phyloP scores from a whole-genome alignment of 2,329 filamentous ascomycete species.

The Fusarium buharicum region DNA sequence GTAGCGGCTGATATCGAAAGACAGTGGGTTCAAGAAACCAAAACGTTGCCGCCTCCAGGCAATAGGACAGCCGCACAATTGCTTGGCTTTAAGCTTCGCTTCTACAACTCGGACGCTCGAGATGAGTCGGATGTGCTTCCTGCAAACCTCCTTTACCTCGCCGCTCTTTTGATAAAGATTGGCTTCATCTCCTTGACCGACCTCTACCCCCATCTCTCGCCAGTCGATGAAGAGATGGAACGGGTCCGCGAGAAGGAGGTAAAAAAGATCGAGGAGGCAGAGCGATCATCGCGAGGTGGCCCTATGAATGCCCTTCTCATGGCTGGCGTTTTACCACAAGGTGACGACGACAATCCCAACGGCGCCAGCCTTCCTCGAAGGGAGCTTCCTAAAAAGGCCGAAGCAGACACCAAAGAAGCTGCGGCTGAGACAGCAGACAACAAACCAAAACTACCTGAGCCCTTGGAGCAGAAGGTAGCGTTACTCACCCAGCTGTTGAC shows the following conservation, averaged over 20 bases:
- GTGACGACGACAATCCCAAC: constrained; percentile 74
- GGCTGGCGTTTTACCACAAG: constrained; percentile 79
- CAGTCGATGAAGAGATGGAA: constrained; percentile 84
- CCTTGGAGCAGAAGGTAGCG: constrained; percentile 86
- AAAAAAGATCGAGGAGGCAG: constrained; percentile 82
- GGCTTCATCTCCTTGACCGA: constrained; percentile 94
- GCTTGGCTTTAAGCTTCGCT: constrained; percentile 95
- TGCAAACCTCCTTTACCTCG: constrained; percentile 91
- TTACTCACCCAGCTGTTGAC: constrained; percentile 86
- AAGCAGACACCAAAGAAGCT: constrained; percentile 62
- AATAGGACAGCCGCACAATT: constrained; percentile 94
- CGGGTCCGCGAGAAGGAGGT: constrained; percentile 74
- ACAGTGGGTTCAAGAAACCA: constrained; percentile 83
- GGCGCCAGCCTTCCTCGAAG: constrained; percentile 57
- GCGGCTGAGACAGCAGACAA: constrained; percentile 57
- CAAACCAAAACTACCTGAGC: constrained; percentile 71
- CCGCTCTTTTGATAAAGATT: constrained; percentile 93
- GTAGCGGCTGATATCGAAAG: constrained; percentile 66
- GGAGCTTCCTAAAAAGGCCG: constrained; percentile 63
- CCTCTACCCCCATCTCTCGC: constrained; percentile 91
- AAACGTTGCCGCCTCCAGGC: constrained; percentile 82
- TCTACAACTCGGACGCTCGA: constrained; percentile 85
- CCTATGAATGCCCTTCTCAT: constrained; percentile 84
- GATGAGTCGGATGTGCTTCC: constrained; percentile 81
- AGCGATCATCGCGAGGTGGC: constrained; percentile 75